Conservation (phyloP, 139 green algal species). For the Chlamydomonas sp. region DNA sequence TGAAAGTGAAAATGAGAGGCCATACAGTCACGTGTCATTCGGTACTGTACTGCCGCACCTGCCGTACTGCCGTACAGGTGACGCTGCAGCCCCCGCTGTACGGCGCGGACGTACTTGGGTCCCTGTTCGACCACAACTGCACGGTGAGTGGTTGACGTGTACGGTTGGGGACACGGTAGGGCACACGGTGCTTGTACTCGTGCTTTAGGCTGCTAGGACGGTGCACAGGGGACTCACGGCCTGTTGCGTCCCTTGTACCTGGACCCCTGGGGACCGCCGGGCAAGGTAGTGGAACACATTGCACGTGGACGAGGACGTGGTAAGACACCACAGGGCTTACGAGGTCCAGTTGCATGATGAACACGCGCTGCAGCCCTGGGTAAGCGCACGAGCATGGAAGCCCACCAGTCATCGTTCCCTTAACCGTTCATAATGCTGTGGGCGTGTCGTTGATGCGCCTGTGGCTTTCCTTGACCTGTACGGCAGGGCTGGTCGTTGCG, state of each 20-base stretch:
- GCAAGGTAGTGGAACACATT: background rate
- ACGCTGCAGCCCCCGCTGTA: slow-evolving; percentile 81
- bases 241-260: background rate
- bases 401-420: background rate
- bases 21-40: background rate
- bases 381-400: background rate
- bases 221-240: background rate
- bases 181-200: background rate
- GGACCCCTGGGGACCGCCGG: no score
- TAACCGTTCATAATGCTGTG: no score
- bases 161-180: background rate
- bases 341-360: background rate
- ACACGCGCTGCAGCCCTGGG: background rate
- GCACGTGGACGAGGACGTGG: background rate
- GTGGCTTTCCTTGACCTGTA: background rate
- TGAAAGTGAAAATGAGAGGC: background rate
- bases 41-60: background rate
- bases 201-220: background rate
- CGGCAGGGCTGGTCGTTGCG: slow-evolving; percentile 80
- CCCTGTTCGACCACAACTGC: slow-evolving; percentile 75
- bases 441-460: no score
- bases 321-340: background rate
- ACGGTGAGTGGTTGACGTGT: background rate
- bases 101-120: slow-evolving; percentile 81
- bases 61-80: slow-evolving; percentile 26